Conservation (phyloP, 176 grass and related monocot genomes). For the Calamus simplicifolius region DNA sequence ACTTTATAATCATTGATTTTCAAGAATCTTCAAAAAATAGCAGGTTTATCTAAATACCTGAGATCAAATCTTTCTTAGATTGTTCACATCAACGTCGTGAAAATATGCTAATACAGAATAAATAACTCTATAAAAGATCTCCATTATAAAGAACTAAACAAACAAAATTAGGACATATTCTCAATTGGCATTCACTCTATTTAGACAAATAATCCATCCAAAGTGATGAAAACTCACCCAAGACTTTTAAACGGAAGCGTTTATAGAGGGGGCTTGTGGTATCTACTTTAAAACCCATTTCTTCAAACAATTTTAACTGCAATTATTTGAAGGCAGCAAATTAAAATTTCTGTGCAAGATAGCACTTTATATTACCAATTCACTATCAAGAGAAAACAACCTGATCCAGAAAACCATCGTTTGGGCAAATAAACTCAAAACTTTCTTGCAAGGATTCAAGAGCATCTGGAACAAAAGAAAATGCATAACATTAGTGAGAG, state of each 20-base stretch:
- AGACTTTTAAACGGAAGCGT: constrained; percentile 74
- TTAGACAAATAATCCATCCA: no score
- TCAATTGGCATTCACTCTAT: no score
- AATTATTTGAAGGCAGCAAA: constrained; percentile 5
- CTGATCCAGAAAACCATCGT: constrained; percentile 94
- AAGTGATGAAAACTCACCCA: constrained; percentile 39
- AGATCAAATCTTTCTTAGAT: no score
- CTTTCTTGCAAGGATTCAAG: constrained; percentile 64
- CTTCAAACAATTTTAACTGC: constrained; percentile 90
- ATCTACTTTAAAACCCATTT: constrained; percentile 88
- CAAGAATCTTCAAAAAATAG: no score
- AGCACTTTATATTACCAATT: constrained; percentile 12
- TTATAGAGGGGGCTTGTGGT: constrained; percentile 73
- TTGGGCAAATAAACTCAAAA: constrained; percentile 48
- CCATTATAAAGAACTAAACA: no score
- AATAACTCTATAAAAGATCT: no score
- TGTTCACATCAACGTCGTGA: no score
- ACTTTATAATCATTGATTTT: no score
- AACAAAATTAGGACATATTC: no score
- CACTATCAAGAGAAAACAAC: constrained; percentile 23
- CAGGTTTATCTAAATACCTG: no score
- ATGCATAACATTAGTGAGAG: constrained; percentile 1
- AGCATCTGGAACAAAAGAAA: constrained; percentile 56
- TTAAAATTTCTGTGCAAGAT: background rate
- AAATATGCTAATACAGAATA: no score